A percentile compares a stretch with the other conserved stretches of the same genome.
These are phyloP conservation scores for Peribolospora baueri DNA, from an alignment of 768 basidiomycete species.

Conservation along the genomic window DNA sequence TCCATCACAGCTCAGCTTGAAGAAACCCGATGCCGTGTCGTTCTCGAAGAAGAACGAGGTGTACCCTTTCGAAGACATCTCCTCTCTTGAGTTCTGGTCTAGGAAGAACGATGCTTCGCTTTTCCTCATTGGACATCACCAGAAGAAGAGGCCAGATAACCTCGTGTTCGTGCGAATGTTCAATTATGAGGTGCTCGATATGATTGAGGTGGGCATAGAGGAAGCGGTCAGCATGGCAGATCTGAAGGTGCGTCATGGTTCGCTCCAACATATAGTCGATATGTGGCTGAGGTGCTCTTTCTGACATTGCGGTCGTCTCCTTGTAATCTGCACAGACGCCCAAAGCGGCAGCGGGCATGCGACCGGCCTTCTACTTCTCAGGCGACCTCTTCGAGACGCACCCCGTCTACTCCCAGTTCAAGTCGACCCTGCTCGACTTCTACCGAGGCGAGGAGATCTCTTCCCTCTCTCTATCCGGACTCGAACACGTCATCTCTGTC, in stretches of 20 bases:
- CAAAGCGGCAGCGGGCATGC: slow-evolving; percentile 69
- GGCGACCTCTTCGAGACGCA: slow-evolving; percentile 87
- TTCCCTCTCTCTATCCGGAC: slow-evolving; percentile 53
- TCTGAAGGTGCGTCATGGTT: slow-evolving; percentile 41
- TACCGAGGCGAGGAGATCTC: slow-evolving; percentile 68
- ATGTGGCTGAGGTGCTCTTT: neutral
- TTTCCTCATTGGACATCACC: slow-evolving; percentile 71
- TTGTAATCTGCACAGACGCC: slow-evolving; percentile 32
- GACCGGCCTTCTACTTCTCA: slow-evolving; percentile 84
- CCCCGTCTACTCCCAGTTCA: slow-evolving; percentile 71
- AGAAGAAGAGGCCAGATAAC: slow-evolving; percentile 79
- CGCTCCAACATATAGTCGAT: neutral
- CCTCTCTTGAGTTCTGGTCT: slow-evolving; percentile 78
- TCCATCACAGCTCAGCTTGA: slow-evolving; percentile 54
- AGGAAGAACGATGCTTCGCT: slow-evolving; percentile 80
- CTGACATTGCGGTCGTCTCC: neutral
- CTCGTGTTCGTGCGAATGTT: slow-evolving; percentile 68
- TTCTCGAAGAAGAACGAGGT: slow-evolving; percentile 84
- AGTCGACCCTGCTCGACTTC: slow-evolving; percentile 68
- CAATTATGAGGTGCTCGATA: slow-evolving; percentile 64
- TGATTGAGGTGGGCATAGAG: slow-evolving; percentile 82
- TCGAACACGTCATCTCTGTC: slow-evolving; percentile 71
- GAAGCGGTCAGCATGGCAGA: slow-evolving; percentile 49
- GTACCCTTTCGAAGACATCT: slow-evolving; percentile 63
- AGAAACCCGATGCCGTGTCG: slow-evolving; percentile 67